Conservation (phyloP, 345 rosid genomes). For the Eucalyptus curtisii region DNA sequence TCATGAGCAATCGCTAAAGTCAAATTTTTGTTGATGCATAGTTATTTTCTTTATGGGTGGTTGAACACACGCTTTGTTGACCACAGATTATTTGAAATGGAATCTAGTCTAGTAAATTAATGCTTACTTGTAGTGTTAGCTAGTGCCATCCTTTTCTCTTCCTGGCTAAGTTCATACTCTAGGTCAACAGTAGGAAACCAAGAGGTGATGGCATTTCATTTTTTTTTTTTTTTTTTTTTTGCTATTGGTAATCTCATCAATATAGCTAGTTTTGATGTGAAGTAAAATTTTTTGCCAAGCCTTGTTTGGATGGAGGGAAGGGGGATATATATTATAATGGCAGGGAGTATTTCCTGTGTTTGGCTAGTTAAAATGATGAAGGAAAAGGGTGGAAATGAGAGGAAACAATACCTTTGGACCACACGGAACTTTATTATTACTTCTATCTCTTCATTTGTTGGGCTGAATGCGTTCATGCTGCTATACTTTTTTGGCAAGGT, state of each 20-base stretch:
- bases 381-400: background rate
- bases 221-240: background rate
- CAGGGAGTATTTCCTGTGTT: background rate
- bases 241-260: background rate
- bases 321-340: background rate
- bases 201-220: background rate
- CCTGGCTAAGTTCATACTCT: background rate
- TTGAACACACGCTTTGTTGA: background rate
- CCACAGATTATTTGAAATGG: background rate
- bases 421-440: background rate
- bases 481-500: background rate
- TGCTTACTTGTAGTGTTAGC: background rate
- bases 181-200: background rate
- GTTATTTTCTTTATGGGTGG: background rate
- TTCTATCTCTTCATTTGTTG: background rate
- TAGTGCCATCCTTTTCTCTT: background rate
- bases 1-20: background rate
- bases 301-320: background rate
- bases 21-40: background rate
- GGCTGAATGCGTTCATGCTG: background rate
- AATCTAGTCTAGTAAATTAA: background rate
- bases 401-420: background rate
- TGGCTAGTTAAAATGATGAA: background rate
- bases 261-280: background rate
- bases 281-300: background rate